Percentiles rank a stretch among this genome's conserved stretches.
phyloP scores from a whole-genome alignment of 1,284 basidiomycete species.

The Jaminaea rosea region DNA sequence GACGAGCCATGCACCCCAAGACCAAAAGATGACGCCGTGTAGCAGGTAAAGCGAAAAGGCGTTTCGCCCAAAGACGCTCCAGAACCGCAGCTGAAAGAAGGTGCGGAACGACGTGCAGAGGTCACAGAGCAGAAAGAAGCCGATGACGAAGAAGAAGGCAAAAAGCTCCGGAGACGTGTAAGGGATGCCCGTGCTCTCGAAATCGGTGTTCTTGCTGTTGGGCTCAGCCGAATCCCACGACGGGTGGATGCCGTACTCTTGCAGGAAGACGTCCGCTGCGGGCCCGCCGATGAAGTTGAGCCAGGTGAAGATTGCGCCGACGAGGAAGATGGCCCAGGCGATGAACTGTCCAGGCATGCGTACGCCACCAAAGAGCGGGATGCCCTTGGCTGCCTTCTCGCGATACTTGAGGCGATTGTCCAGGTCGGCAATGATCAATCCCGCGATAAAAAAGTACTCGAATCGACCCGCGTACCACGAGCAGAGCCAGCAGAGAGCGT shows the following conservation, averaged over 20 bases:
- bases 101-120: conserved; percentile 22
- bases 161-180: conserved; percentile 23
- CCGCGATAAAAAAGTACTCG: conserved; percentile 40
- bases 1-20: conserved; percentile 31
- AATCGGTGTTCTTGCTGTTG: conserved; percentile 13
- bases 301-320: conserved; percentile 21
- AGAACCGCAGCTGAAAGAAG: conserved; percentile 29
- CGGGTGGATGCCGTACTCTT: conserved; percentile 25
- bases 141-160: conserved; percentile 24
- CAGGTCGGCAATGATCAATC: conserved; percentile 32
- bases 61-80: conserved; percentile 29
- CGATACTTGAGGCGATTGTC: conserved; percentile 39
- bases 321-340: conserved; percentile 33
- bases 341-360: conserved; percentile 25
- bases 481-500: conserved; percentile 24
- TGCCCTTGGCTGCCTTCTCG: conserved; percentile 17
- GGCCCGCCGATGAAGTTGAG: conserved; percentile 16
- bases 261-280: conserved; percentile 15
- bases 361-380: conserved; percentile 18
- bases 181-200: conserved; percentile 22
- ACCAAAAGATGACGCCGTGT: conserved; percentile 35
- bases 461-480: conserved; percentile 36
- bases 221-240: conserved; percentile 18
- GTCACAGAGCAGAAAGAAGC: conserved; percentile 33
- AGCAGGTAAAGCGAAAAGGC: conserved; percentile 33